Evolutionary conservation across 2,329 filamentous ascomycete genomes (phyloP).

Genomic region (Fusarium siculi): DNA sequence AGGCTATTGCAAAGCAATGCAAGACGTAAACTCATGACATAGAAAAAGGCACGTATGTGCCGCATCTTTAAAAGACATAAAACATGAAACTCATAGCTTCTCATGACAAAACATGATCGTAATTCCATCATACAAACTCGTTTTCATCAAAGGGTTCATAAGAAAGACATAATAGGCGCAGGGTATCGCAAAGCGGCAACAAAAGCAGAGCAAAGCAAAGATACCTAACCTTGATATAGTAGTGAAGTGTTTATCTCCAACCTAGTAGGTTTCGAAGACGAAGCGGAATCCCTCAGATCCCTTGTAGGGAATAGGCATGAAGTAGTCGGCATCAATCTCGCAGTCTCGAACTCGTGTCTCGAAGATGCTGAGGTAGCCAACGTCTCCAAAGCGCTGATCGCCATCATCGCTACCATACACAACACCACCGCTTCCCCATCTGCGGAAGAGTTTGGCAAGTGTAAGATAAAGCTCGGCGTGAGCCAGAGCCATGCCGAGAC

Average conservation of each 20-base stretch:
- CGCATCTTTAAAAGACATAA: conserved; percentile 24
- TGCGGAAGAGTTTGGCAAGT: conserved; percentile 52
- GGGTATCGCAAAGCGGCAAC: conserved; percentile 26
- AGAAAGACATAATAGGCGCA: conserved; percentile 11
- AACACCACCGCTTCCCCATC: conserved; percentile 50
- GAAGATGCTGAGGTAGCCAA: conserved; percentile 50
- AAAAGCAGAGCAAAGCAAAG: conserved; percentile 14
- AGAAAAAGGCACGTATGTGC: conserved; percentile 35
- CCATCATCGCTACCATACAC: conserved; percentile 45
- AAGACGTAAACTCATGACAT: conserved; percentile 28
- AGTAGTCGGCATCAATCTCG: conserved; percentile 52
- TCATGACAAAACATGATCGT: conserved; percentile 32
- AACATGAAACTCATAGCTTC: conserved; percentile 33
- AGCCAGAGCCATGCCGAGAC: conserved; percentile 53
- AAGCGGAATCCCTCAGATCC: conserved; percentile 50
- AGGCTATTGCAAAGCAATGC: neutral
- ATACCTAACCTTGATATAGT: conserved; percentile 20
- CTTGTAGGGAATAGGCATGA: conserved; percentile 54
- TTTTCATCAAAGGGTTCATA: conserved; percentile 22
- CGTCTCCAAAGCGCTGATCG: conserved; percentile 48
- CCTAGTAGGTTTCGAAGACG: conserved; percentile 45
- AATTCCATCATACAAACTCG: conserved; percentile 24
- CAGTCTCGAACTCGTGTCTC: conserved; percentile 50
- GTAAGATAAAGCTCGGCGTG: conserved; percentile 53
- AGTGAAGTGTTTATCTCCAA: conserved; percentile 3